These are phyloP conservation scores for Corymbia calophylla DNA, from an alignment of 441 rosid species.

Conservation along the genomic window DNA sequence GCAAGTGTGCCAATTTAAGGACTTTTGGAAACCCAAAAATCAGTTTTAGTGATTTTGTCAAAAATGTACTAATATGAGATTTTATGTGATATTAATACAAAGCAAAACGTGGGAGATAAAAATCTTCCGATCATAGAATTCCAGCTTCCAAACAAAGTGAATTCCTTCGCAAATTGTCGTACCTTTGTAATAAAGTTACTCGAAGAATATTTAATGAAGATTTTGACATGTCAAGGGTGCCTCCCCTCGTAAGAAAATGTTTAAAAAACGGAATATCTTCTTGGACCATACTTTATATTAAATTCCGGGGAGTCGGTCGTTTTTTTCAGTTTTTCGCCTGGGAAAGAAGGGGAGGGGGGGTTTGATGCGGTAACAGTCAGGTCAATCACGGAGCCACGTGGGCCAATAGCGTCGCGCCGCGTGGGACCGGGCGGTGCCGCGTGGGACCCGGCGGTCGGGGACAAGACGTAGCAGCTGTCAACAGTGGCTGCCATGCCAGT, in stretches of 20 bases:
- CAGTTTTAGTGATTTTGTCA: rapidly evolving
- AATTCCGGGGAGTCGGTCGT: not conserved
- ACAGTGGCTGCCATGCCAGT: not conserved
- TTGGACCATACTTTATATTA: not conserved
- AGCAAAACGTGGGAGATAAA: not conserved
- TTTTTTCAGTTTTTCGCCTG: not conserved
- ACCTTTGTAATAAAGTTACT: not conserved
- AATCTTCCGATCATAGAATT: not conserved
- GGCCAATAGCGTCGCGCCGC: not conserved
- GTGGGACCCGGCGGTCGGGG: not conserved
- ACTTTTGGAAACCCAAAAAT: rapidly evolving
- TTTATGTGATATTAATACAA: too few species aligned
- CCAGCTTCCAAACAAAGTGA: not conserved
- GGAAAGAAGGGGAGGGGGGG: not conserved
- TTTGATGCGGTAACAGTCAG: not conserved
- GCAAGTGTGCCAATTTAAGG: rapidly evolving
- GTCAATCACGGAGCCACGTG: not conserved
- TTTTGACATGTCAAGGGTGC: not conserved
- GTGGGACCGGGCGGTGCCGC: not conserved
- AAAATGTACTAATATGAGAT: rapidly evolving
- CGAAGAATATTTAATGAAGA: not conserved
- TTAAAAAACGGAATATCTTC: not conserved
- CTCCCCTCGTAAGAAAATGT: not conserved
- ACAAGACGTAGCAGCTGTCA: not conserved
- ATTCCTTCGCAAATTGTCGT: rapidly evolving